These are phyloP conservation scores for Salvia rosmarinus DNA, from an alignment of 257 asterid genomes.

Conservation along the genomic window DNA sequence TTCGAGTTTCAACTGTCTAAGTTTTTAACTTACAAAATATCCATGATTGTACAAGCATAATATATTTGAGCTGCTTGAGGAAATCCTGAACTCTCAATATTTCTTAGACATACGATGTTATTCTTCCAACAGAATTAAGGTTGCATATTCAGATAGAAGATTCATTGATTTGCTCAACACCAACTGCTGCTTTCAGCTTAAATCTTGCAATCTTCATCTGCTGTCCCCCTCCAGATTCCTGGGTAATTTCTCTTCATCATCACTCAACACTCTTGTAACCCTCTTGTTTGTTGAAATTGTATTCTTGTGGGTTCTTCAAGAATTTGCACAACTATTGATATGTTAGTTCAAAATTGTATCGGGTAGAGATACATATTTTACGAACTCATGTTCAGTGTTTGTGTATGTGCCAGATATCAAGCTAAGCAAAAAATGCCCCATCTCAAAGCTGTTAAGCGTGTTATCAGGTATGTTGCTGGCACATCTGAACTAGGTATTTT, in stretches of 20 bases:
- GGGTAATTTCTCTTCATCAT: slow-evolving; percentile 33
- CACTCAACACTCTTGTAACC: background rate
- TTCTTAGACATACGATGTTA: background rate
- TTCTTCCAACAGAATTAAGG: slow-evolving; percentile 1
- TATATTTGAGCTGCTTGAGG: too few relatives aligned
- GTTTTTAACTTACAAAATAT: too few relatives aligned
- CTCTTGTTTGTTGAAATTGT: background rate
- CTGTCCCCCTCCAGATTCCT: slow-evolving; percentile 33
- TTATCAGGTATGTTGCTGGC: too few relatives aligned
- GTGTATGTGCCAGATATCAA: too few relatives aligned
- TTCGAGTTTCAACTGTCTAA: too few relatives aligned
- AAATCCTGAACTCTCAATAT: background rate
- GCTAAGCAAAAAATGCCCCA: too few relatives aligned
- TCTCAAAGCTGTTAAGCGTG: too few relatives aligned
- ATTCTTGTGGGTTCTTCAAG: slow-evolving; percentile 2
- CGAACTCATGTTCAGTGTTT: too few relatives aligned
- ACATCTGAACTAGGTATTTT: too few relatives aligned
- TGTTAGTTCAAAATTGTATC: slow-evolving; percentile 26
- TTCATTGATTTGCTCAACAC: slow-evolving; percentile 42
- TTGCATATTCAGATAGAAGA: background rate
- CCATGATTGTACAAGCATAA: background rate
- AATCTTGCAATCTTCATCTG: slow-evolving; percentile 32
- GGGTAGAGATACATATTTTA: slow-evolving; percentile 44
- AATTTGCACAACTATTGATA: slow-evolving; percentile 18
- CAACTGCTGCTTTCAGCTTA: slow-evolving; percentile 33